Percentiles rank a stretch among this genome's conserved stretches.
phyloP scores from a whole-genome alignment of 2,329 filamentous ascomycete species.

The Fusarium decemcellulare region DNA sequence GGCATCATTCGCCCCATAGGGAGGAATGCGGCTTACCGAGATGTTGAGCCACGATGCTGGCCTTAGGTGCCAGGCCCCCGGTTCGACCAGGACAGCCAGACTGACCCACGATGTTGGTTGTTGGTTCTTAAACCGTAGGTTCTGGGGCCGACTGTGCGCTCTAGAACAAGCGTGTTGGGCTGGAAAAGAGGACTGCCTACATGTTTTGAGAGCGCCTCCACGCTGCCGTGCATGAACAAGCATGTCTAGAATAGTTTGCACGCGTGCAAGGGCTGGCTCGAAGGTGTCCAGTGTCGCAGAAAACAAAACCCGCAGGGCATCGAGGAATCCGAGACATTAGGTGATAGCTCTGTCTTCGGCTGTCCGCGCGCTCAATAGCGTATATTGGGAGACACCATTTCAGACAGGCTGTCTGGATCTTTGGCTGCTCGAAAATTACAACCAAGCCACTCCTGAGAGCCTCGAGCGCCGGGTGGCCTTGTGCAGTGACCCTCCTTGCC shows the following conservation, averaged over 20 bases:
- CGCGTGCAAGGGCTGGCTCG: conserved; percentile 2
- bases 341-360: conserved; percentile 8
- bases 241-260: conserved; percentile 7
- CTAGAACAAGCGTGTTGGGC: conserved; percentile 14
- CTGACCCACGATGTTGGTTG: conserved; percentile 18
- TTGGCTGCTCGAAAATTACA: not conserved
- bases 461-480: not conserved
- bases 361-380: not conserved
- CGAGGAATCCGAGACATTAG: conserved; percentile 14
- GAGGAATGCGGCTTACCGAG: conserved; percentile 14
- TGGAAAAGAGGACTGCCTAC: not conserved
- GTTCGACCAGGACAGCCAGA: conserved; percentile 7
- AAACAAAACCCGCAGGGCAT: conserved; percentile 4
- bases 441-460: conserved; percentile 4
- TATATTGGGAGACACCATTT: not conserved
- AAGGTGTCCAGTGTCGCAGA: conserved; percentile 6
- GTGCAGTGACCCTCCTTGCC: conserved; percentile 14
- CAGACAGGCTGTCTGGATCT: no score
- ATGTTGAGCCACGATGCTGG: conserved; percentile 4
- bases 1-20: not conserved
- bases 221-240: not conserved
- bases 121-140: conserved; percentile 10
- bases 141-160: conserved; percentile 11
- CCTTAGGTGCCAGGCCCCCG: conserved; percentile 11
- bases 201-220: not conserved